A percentile compares a stretch with the other conserved stretches of the same genome.
phyloP scores from a whole-genome alignment of 2,329 filamentous ascomycete species.

The Daldinia sp. region DNA sequence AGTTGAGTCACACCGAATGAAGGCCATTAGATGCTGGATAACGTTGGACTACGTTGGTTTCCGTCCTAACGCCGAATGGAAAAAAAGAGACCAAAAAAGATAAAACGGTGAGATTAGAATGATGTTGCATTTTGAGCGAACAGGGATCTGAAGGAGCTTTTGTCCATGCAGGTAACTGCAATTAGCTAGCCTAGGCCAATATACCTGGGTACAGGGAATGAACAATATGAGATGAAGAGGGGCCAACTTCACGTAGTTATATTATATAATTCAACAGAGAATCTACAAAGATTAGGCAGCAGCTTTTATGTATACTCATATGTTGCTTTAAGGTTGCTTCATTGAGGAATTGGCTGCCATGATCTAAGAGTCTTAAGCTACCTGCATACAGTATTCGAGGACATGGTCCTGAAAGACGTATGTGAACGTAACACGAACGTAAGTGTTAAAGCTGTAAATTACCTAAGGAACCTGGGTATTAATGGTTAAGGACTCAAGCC shows the following conservation, averaged over 20 bases:
- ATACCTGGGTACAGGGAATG: not conserved
- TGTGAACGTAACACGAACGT: too few species aligned
- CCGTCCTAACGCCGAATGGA: slow-evolving; percentile 8
- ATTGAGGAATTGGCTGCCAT: not conserved
- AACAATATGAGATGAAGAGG: slow-evolving; percentile 1
- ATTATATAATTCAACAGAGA: not conserved
- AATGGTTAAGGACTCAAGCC: too few species aligned
- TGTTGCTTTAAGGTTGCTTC: not conserved
- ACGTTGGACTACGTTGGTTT: slow-evolving; percentile 26
- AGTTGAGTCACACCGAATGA: slow-evolving; percentile 13
- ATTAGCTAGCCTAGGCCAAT: not conserved
- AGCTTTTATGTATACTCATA: not conserved
- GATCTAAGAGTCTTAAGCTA: not conserved
- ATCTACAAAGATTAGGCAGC: not conserved
- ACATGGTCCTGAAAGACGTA: too few species aligned
- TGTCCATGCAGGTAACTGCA: slow-evolving; percentile 3
- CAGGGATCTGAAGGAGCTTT: slow-evolving; percentile 5
- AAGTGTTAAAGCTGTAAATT: too few species aligned
- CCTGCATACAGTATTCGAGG: not conserved
- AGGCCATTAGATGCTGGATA: slow-evolving; percentile 9
- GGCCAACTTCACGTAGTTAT: not conserved
- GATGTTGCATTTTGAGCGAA: slow-evolving; percentile 16
- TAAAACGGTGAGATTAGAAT: slow-evolving; percentile 11
- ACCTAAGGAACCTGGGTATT: too few species aligned
- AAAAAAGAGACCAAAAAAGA: not conserved